phyloP scores from a whole-genome alignment of 2,329 filamentous ascomycete genomes.

The Exophiala spinifera region DNA sequence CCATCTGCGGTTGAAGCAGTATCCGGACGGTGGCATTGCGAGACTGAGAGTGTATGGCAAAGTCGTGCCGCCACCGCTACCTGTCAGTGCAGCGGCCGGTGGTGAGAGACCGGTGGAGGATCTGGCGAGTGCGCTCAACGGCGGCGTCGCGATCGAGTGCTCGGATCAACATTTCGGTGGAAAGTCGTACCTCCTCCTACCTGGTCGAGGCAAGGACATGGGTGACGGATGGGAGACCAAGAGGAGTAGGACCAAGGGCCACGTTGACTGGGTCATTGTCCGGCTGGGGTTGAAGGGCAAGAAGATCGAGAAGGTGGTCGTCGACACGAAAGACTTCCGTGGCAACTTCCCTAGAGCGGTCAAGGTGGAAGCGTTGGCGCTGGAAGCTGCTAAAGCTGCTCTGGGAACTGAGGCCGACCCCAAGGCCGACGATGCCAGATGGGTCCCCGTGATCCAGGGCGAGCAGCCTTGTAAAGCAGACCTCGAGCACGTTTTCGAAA shows the following conservation, averaged over 20 bases:
- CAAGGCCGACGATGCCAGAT: conserved; percentile 35
- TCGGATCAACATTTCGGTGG: conserved; percentile 45
- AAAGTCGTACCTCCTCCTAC: conserved; percentile 40
- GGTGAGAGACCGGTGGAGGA: conserved; percentile 34
- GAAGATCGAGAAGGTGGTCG: conserved; percentile 38
- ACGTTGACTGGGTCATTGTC: conserved; percentile 44
- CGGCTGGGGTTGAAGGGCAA: conserved; percentile 39
- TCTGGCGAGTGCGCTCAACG: conserved; percentile 41
- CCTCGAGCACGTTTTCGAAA: conserved; percentile 41
- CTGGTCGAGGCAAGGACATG: conserved; percentile 45
- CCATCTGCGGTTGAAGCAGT: conserved; percentile 45
- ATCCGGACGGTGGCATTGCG: conserved; percentile 46
- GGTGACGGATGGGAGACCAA: conserved; percentile 46
- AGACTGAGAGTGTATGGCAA: conserved; percentile 43
- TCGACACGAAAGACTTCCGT: conserved; percentile 47
- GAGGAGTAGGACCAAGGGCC: conserved; percentile 38
- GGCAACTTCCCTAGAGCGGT: conserved; percentile 44
- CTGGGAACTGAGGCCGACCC: conserved; percentile 32
- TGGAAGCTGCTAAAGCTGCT: conserved; percentile 26
- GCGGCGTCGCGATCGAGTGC: conserved; percentile 39
- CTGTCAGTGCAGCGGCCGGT: conserved; percentile 11
- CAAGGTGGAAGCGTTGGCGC: conserved; percentile 37
- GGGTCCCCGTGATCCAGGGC: conserved; percentile 38
- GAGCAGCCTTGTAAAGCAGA: conserved; percentile 40
- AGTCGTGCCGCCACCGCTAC: conserved; percentile 37